phyloP scores from a whole-genome alignment of 345 rosid species.

The Eucalyptus curtisii region DNA sequence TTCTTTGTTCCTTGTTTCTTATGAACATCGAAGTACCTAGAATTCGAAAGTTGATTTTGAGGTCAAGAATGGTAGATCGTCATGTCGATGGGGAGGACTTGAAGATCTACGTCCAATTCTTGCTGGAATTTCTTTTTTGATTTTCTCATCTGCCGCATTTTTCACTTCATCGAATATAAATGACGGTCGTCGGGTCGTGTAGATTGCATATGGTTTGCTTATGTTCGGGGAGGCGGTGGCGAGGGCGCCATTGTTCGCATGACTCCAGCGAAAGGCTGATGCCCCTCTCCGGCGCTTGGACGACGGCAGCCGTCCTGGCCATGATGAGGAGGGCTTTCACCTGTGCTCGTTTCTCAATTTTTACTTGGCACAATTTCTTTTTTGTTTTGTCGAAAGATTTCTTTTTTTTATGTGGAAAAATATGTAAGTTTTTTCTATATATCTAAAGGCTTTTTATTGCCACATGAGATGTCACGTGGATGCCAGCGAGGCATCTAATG shows the following conservation, averaged over 20 bases:
- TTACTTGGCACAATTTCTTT: no score
- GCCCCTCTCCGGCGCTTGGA: not conserved
- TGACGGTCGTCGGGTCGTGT: not conserved
- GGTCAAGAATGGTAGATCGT: not conserved
- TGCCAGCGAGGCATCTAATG: not conserved
- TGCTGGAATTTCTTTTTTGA: not conserved
- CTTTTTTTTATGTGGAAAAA: not conserved
- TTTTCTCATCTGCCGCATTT: not conserved
- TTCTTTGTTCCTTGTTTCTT: not conserved
- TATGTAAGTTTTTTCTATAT: not conserved
- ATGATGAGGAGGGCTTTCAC: not conserved
- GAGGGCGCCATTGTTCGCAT: not conserved
- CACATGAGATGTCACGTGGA: not conserved
- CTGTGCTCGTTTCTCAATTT: not conserved
- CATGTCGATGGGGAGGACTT: not conserved
- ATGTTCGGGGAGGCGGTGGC: not conserved
- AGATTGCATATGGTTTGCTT: not conserved
- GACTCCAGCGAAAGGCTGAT: not conserved
- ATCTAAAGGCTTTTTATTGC: not conserved
- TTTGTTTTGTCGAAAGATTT: not conserved
- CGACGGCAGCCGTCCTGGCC: not conserved
- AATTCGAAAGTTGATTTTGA: not conserved
- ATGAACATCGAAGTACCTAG: not conserved
- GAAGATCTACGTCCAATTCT: not conserved
- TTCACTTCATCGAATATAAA: not conserved